Base-by-base conservation (phyloP, 1,284 basidiomycete species). In the Trametes sp. region DNA sequence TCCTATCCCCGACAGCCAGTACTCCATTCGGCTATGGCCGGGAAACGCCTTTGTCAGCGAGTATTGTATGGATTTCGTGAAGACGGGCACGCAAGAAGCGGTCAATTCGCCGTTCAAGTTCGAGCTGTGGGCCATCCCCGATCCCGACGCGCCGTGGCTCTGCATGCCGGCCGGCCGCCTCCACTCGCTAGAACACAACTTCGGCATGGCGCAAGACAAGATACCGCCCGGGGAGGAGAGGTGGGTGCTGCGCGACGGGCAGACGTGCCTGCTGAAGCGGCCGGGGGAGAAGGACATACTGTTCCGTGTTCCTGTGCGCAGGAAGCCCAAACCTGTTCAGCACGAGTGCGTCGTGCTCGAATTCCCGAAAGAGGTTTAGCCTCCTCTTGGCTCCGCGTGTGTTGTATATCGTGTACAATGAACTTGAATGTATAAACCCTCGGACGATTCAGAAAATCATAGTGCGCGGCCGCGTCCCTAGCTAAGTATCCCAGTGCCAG, bases 61-160 rank as follows among this genome's bases (percentile, higher is more conserved):
- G 35, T 54, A 41, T 26, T 60, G 52, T 26, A 54, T 60, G 58
- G 58, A 60, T 35, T 46, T 54, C 45, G 45, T 54, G 4, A 42
- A 60, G 24, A 54, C 44, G 1, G 28, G n/a, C 13, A 49, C 58
- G 10, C 19, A 31, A 3, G 24, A 54, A 19, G 5, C 52, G 8
- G 52, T 54, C 8, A 60, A 54, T 35, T 60, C 58, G 21, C 58
- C 58, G 7, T 60, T 54, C 51, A n/a, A 46, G 33, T 60, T 60
- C 52, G 58, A 60, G n/a, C 45, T 60, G 4, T 60, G 44, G 44
- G 26, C n/a, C 9, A 28, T 41, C n/a, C 58, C 52, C 16, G 26
- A 54, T 33, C 44, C 42, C 19, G 28, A 36, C 3, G 33, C 44
- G 26, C 36, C 56, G 24, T 57, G 48, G 46, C 56, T 44, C 52